phyloP scores from a whole-genome alignment of 805 yeast species.

The Blastobotrys muscicola region DNA sequence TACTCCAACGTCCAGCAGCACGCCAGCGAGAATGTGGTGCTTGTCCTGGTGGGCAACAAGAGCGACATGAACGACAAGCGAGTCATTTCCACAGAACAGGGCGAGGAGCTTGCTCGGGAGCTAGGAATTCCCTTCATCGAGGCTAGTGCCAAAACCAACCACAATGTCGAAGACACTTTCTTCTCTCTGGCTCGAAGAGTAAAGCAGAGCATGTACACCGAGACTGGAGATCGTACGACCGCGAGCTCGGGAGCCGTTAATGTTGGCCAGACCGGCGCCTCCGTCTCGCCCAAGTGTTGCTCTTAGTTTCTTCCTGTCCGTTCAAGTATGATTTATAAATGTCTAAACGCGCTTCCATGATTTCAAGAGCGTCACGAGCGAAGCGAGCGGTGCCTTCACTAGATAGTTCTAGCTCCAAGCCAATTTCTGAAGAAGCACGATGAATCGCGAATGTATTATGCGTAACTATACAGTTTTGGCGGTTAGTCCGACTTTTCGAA shows the following conservation, averaged over 20 bases:
- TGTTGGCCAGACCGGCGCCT: conserved; percentile 14
- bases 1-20: conserved; percentile 91
- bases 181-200: conserved; percentile 79
- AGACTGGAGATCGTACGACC: conserved; percentile 16
- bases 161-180: conserved; percentile 86
- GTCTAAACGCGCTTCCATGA: too few species aligned
- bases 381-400: too few species aligned
- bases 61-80: conserved; percentile 84
- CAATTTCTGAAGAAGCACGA: too few species aligned
- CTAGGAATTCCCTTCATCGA: conserved; percentile 87
- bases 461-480: not conserved
- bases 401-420: too few species aligned
- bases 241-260: conserved; percentile 23
- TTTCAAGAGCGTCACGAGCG: too few species aligned
- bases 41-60: conserved; percentile 92
- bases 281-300: conserved; percentile 26
- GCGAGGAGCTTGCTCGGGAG: conserved; percentile 77
- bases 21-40: conserved; percentile 91
- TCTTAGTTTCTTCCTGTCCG: conserved; percentile 3
- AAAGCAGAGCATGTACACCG: conserved; percentile 57
- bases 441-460: too few species aligned
- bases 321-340: too few species aligned
- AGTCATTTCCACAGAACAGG: conserved; percentile 83
- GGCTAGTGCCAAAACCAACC: conserved; percentile 91
- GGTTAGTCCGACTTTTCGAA: conserved; percentile 38